Evolutionary conservation across 2,329 filamentous ascomycete genomes (phyloP), one percentile per base, ranked within the genome.

Genomic region (Hawksworthiomyces lignivorus): DNA sequence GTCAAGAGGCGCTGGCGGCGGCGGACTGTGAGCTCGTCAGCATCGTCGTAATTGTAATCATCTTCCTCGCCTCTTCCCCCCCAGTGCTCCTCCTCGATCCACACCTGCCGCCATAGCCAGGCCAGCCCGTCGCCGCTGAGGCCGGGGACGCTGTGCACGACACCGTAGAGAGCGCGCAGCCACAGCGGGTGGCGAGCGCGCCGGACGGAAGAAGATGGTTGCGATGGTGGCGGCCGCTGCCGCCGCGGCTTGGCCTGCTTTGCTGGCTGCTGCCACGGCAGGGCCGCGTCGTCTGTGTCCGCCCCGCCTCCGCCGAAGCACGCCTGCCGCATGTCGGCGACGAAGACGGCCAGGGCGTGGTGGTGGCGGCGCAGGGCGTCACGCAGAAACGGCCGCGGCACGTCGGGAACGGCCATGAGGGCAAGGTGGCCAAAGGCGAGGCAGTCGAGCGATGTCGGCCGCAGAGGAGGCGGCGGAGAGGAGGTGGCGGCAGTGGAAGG

Each of bases 361-460:
- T 46, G 29, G 40, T 48, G 44, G 12, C 41, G 29, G 7, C 11
- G 38, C 12, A 52, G 34, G 5, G 54, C 31, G 35, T 61, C 56
- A 28, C 51, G 43, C 50, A 63, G 44, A 54, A 60, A 63, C 31
- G 55, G 55, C 30, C 60, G 50, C 31, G 61, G 61, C 40, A 62
- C 52, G 14, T 57, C 55, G 7, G 60, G 59, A 36, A 57, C 45
- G 17, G 83, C 67, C 67, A 92, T 84, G 37, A 96, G 64, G 2
- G 78, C 73, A 27, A 97, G 66, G 58, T 94, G 94, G 10, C 82
- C 92, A 53, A 87, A 77, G 0, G 79, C 81, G 35, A 96, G 60
- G 56, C 86, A 95, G 60, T 96, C 89, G 19, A 94, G 62, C 41
- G 73, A 77, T 3, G 77, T 77, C 0, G 76, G 70, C n/a, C 4